Evolutionary conservation across 108 stramenopile species (phyloP).

Genomic region (Stephanodiscus triporus): DNA sequence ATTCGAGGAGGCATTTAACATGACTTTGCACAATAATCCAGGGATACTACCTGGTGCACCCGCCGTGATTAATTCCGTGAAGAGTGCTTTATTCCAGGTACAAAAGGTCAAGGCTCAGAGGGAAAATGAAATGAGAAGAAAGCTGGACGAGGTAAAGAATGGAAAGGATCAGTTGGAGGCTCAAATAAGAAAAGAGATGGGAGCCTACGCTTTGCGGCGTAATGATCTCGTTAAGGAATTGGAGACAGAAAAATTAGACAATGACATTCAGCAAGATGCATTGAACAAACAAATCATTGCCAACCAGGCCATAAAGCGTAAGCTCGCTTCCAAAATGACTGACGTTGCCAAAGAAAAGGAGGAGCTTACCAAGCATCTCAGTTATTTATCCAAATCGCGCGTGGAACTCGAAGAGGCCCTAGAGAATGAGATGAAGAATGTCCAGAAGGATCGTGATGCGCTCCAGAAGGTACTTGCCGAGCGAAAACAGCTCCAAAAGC

Average conservation of each 20-base stretch:
- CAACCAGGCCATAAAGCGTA: constrained; percentile 19
- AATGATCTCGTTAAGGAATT: constrained; percentile 20
- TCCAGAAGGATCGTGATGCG: constrained; percentile 28
- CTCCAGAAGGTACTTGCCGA: constrained; percentile 22
- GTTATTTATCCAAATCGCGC: constrained; percentile 28
- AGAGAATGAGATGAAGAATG: constrained; percentile 22
- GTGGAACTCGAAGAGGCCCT: constrained; percentile 21
- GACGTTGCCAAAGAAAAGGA: constrained; percentile 31
- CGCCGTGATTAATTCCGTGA: constrained; percentile 18
- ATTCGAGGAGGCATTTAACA: constrained; percentile 43
- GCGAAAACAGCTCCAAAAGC: constrained; percentile 28
- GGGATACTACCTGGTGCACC: constrained; percentile 34
- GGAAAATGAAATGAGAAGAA: constrained; percentile 20
- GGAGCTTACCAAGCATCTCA: constrained; percentile 28
- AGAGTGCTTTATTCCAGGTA: constrained; percentile 25
- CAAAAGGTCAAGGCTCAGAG: constrained; percentile 18
- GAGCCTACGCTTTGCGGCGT: constrained; percentile 7
- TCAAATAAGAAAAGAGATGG: constrained; percentile 24
- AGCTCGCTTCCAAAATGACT: constrained; percentile 8
- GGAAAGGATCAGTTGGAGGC: constrained; percentile 24
- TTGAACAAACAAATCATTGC: constrained; percentile 22
- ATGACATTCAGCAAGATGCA: constrained; percentile 15
- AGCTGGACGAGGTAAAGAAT: constrained; percentile 11
- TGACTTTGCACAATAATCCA: constrained; percentile 35
- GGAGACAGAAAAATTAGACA: constrained; percentile 3